Percentiles rank a stretch among this genome's conserved stretches.
Conservation (phyloP, 2,329 filamentous ascomycete genomes). For the Phialocephala subalpina region DNA sequence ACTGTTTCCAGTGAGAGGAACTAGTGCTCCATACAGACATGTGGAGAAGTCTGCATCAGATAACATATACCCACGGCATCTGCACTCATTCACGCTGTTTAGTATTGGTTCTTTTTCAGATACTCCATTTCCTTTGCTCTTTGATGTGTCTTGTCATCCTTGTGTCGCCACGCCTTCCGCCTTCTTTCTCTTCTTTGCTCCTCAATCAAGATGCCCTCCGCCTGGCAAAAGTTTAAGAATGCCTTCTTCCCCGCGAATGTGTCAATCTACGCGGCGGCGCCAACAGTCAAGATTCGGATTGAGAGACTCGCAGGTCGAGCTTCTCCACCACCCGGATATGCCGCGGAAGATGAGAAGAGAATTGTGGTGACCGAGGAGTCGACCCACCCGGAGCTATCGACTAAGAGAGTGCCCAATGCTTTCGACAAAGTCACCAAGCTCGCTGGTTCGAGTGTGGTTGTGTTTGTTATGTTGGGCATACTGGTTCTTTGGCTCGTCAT, state of each 20-base stretch:
- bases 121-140: constrained; percentile 2
- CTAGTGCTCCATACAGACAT: constrained; percentile 7
- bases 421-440: constrained; percentile 41
- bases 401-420: constrained; percentile 30
- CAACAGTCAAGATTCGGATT: constrained; percentile 24
- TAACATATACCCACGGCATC: constrained; percentile 6
- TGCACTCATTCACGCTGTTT: background rate
- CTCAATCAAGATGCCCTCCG: constrained; percentile 25
- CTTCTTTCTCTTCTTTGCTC: constrained; percentile 3
- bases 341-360: background rate
- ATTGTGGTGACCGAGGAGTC: constrained; percentile 16
- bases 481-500: constrained; percentile 44
- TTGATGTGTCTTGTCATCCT: constrained; percentile 8
- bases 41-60: constrained; percentile 10
- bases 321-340: constrained; percentile 21
- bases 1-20: background rate
- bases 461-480: constrained; percentile 44
- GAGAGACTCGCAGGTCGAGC: constrained; percentile 16
- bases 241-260: constrained; percentile 26
- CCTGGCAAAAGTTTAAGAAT: constrained; percentile 25
- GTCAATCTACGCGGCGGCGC: constrained; percentile 30
- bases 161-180: background rate
- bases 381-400: constrained; percentile 18
- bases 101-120: constrained; percentile 3
- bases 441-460: constrained; percentile 41